phyloP scores from a whole-genome alignment of 2,329 filamentous ascomycete genomes.

The Sarocladiaceae sp. region DNA sequence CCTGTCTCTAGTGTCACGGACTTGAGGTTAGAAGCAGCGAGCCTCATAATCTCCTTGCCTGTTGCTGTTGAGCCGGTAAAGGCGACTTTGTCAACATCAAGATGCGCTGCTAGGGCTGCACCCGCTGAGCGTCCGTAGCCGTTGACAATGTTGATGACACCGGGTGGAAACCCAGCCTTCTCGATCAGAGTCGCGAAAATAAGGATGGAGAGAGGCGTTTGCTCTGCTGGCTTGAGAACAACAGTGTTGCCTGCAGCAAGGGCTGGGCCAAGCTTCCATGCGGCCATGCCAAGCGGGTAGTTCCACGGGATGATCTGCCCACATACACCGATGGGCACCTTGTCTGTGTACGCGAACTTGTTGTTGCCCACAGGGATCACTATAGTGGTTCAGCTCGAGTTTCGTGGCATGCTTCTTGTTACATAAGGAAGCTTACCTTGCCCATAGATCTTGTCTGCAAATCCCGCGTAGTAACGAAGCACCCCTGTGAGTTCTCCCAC shows the following conservation, averaged over 20 bases:
- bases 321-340: slow-evolving; percentile 63
- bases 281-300: slow-evolving; percentile 62
- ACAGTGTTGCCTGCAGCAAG: slow-evolving; percentile 54
- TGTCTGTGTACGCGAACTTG: slow-evolving; percentile 63
- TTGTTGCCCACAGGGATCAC: too few species aligned
- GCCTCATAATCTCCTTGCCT: slow-evolving; percentile 61
- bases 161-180: slow-evolving; percentile 65
- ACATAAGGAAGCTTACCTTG: too few species aligned
- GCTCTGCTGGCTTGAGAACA: slow-evolving; percentile 54
- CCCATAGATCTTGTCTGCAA: slow-evolving; percentile 66
- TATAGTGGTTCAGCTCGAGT: too few species aligned
- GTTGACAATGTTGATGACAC: slow-evolving; percentile 65
- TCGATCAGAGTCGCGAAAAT: slow-evolving; percentile 57
- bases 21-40: slow-evolving; percentile 52
- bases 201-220: slow-evolving; percentile 52
- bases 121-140: slow-evolving; percentile 60
- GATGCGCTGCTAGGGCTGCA: slow-evolving; percentile 56
- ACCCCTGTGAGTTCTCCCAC: slow-evolving; percentile 32
- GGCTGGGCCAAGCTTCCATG: slow-evolving; percentile 66
- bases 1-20: slow-evolving; percentile 54
- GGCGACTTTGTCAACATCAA: slow-evolving; percentile 62
- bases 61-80: slow-evolving; percentile 67
- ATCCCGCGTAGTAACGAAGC: slow-evolving; percentile 63
- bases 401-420: slow-evolving; percentile 52
- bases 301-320: slow-evolving; percentile 65